Evolutionary conservation across 2,329 filamentous ascomycete genomes (phyloP).

Genomic region (Fulvia fulva): DNA sequence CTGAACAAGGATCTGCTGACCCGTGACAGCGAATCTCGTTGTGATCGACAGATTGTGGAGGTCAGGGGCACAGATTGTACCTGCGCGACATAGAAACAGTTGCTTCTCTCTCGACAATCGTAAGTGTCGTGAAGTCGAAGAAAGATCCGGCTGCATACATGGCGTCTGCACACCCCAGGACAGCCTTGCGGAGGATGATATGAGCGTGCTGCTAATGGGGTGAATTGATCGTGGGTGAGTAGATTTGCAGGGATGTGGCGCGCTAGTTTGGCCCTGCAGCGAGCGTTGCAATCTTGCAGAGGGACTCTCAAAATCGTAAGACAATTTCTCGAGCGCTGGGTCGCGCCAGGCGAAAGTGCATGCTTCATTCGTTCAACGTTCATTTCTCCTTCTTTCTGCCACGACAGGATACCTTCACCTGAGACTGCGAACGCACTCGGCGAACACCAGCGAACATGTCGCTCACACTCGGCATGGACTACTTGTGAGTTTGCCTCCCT

Average conservation of each 20-base stretch:
- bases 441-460: slow-evolving; percentile 12
- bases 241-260: background rate
- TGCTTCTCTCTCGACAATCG: background rate
- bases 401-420: background rate
- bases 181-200: background rate
- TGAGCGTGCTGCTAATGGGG: background rate
- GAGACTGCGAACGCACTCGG: background rate
- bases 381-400: background rate
- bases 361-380: background rate
- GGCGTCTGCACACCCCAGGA: background rate
- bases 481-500: slow-evolving; percentile 18
- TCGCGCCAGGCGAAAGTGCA: background rate
- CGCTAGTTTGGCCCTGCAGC: background rate
- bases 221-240: background rate
- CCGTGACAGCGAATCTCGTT: background rate
- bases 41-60: background rate
- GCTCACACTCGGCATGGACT: slow-evolving; percentile 27
- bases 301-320: background rate
- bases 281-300: background rate
- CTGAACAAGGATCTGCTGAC: background rate
- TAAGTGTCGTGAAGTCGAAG: background rate
- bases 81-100: too few species aligned
- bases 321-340: background rate
- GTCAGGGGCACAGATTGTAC: background rate
- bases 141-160: background rate